Evolutionary conservation across 257 asterid genomes (phyloP).

Genomic region (Handroanthus guayacan): DNA sequence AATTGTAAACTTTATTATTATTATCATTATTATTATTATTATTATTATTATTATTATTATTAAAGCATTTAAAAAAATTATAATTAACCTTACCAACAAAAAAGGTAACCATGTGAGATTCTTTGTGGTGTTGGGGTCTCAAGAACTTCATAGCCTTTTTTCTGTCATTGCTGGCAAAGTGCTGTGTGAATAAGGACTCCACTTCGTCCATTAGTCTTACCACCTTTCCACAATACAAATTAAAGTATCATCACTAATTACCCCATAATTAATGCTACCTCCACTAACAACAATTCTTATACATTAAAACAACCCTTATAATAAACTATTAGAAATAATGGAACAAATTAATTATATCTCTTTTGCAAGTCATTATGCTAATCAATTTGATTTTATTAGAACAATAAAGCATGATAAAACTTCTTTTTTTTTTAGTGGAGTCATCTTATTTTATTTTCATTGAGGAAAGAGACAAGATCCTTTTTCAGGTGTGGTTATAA

Average conservation of each 20-base stretch:
- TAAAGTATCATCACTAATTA: slow-evolving; percentile 3
- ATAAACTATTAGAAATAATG: background rate
- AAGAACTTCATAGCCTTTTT: slow-evolving; percentile 94
- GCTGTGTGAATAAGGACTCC: slow-evolving; percentile 95
- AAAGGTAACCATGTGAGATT: slow-evolving; percentile 92
- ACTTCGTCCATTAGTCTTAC: slow-evolving; percentile 96
- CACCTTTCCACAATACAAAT: slow-evolving; percentile 56
- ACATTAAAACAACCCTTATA: background rate
- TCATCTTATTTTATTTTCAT: too few relatives aligned
- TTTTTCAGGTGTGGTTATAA: too few relatives aligned
- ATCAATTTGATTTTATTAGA: background rate
- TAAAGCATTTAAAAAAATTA: too few relatives aligned
- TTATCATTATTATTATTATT: too few relatives aligned
- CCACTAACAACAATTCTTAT: slow-evolving; percentile 29
- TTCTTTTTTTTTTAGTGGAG: too few relatives aligned
- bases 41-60: too few relatives aligned
- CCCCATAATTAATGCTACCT: background rate
- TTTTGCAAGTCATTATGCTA: background rate
- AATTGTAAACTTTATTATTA: too few relatives aligned
- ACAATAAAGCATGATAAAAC: background rate
- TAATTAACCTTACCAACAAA: slow-evolving; percentile 66
- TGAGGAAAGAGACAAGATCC: too few relatives aligned
- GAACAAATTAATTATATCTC: background rate
- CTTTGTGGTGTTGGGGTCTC: slow-evolving; percentile 78
- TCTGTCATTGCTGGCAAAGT: slow-evolving; percentile 87